Base-by-base conservation (phyloP, 352 stramenopile species). In the Elongisporangium undulatum region DNA sequence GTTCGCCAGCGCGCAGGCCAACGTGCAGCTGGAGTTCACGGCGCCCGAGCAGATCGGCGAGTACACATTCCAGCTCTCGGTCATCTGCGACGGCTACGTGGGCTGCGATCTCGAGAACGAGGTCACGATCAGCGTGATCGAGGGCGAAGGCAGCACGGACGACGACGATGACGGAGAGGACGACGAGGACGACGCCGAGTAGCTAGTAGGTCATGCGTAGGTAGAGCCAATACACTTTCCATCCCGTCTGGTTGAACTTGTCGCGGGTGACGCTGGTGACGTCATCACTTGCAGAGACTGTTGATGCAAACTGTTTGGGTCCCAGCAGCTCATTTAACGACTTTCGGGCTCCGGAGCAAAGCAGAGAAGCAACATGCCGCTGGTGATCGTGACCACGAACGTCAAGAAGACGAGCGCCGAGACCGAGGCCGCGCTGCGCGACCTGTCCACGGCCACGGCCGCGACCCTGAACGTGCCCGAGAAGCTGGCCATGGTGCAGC, bases 71-170 rank as follows among this genome's bases (percentile, higher is more conserved):
- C 96, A 97, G 59, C 72, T 99, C 22, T 99, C 98, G 71, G 95
- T 99, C 45, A 99, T 99, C 74, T 99, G 97, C 75, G 98, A 99
- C 69, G 96, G 92, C 56, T 99, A 99, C 74, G 74, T 98, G 8
- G 98, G 98, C 22, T 98, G 92, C 68, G 97, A 99, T 70, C 85
- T 99, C 63, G 97, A 99, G 74, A 99, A 99, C 72, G 87, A 97
- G 59, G 68, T 95, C 48, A 64, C 65, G 22, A 74, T 95, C 45
- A 77, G 62, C 0, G 84, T 95, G 17, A 71, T 90, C 4, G 64
- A 92, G 58, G 72, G 62, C 13, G 59, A 74, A 15, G 63, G 56
- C 45, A 72, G 55, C 51, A 69, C 69, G 15, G 80, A 77, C 38
- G 80, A 90, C 15, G 74, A 81, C 57, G 66, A 74, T 2, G 76